Evolutionary conservation across 2,329 filamentous ascomycete genomes (phyloP).

Genomic region (Colletotrichum scovillei): DNA sequence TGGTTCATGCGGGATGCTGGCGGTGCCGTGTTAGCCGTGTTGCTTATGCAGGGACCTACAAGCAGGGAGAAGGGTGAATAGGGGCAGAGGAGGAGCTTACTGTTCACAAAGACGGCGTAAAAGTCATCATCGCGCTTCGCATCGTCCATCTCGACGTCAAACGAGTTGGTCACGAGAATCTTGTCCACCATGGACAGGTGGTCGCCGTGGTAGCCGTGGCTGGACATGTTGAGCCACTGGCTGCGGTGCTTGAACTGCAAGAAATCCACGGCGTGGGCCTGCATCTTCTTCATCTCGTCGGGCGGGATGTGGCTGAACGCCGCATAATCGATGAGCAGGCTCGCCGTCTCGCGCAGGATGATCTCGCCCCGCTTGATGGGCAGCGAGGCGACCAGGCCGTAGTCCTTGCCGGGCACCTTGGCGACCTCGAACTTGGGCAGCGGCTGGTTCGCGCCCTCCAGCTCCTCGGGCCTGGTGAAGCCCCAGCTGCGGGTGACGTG

Average conservation of each 20-base stretch:
- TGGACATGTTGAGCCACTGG: constrained; percentile 50
- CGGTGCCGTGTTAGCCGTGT: constrained; percentile 7
- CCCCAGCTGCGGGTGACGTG: constrained; percentile 42
- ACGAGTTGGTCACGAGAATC: constrained; percentile 51
- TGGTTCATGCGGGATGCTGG: constrained; percentile 55
- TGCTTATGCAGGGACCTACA: not conserved
- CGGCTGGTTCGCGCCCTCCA: constrained; percentile 40
- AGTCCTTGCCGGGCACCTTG: constrained; percentile 57
- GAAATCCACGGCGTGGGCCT: constrained; percentile 44
- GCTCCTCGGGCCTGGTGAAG: constrained; percentile 41
- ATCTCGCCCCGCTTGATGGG: constrained; percentile 49
- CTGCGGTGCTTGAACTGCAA: constrained; percentile 46
- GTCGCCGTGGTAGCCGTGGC: constrained; percentile 43
- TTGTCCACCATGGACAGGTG: constrained; percentile 46
- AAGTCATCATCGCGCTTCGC: constrained; percentile 45
- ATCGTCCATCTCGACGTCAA: constrained; percentile 49
- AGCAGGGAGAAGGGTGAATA: too few species aligned
- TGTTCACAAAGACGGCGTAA: constrained; percentile 53
- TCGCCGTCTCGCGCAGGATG: constrained; percentile 52
- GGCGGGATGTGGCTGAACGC: constrained; percentile 45
- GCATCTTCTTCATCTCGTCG: constrained; percentile 43
- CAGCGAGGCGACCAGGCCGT: constrained; percentile 48
- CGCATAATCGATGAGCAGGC: constrained; percentile 52
- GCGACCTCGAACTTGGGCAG: constrained; percentile 46
- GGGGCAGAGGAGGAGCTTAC: constrained; percentile 40